Evolutionary conservation across 352 stramenopile species (phyloP).

Genomic region (Halophytophthora polymorphica): DNA sequence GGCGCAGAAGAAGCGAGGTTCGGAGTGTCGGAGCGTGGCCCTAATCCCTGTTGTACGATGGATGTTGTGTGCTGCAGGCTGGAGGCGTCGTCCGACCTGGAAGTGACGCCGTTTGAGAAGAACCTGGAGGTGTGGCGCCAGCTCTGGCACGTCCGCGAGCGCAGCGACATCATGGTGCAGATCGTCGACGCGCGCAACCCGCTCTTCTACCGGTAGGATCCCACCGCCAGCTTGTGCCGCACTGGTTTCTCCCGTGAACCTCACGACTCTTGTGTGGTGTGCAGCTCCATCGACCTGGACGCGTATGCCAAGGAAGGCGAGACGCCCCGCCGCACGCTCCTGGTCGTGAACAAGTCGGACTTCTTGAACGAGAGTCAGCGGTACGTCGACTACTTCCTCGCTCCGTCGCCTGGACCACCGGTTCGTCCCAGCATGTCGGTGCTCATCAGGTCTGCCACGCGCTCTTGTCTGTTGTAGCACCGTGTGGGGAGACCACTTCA

Average conservation of each 20-base stretch:
- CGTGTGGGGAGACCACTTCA: conserved; percentile 96
- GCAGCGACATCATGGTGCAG: conserved; percentile 97
- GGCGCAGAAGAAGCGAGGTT: not conserved
- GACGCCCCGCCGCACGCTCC: conserved; percentile 86
- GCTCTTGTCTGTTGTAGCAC: conserved; percentile 27
- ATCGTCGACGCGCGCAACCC: conserved; percentile 99
- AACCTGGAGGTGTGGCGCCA: conserved; percentile 99
- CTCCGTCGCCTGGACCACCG: not conserved
- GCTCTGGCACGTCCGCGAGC: conserved; percentile 98
- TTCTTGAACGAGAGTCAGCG: conserved; percentile 94
- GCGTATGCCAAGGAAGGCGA: conserved; percentile 93
- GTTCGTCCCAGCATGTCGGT: not conserved
- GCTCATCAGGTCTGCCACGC: not conserved
- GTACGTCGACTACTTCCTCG: conserved; percentile 22
- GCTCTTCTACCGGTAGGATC: conserved; percentile 92
- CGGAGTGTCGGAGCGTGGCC: not conserved
- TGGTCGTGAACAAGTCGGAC: conserved; percentile 99
- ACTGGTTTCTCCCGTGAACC: too few species aligned
- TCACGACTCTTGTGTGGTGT: conserved; percentile 5
- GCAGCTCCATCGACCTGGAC: conserved; percentile 93
- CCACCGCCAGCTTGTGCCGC: not conserved
- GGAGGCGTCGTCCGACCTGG: conserved; percentile 73
- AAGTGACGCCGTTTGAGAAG: conserved; percentile 99
- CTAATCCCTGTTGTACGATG: conserved; percentile 12
- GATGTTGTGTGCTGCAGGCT: conserved; percentile 35